Evolutionary conservation across 768 basidiomycete genomes (phyloP).

Genomic region (Paxillus involutus): DNA sequence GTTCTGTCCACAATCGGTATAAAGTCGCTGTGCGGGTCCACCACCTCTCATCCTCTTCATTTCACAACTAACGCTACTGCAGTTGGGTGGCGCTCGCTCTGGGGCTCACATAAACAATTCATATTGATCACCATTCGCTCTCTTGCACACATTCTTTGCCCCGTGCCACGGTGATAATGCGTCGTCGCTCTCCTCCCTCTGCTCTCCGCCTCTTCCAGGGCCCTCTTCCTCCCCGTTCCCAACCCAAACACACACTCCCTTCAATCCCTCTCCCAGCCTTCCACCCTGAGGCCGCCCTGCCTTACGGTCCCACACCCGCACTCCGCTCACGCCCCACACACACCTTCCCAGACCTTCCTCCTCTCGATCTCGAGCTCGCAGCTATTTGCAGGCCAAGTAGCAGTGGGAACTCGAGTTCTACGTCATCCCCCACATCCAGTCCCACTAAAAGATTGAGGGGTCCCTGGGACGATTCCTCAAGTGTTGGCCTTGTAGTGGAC

Average conservation of each 20-base stretch:
- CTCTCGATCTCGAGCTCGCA: slow-evolving; percentile 21
- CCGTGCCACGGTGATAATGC: slow-evolving; percentile 39
- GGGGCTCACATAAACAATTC: neutral
- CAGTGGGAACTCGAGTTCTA: slow-evolving; percentile 7
- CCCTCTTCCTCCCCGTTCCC: slow-evolving; percentile 59
- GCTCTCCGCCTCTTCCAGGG: slow-evolving; percentile 62
- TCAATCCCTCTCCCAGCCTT: slow-evolving; percentile 60
- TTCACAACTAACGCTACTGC: neutral
- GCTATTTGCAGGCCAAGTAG: slow-evolving; percentile 15
- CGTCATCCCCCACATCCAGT: slow-evolving; percentile 17
- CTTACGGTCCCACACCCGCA: slow-evolving; percentile 18
- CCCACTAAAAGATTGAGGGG: slow-evolving; percentile 37
- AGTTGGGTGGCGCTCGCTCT: neutral
- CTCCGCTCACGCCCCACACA: slow-evolving; percentile 13
- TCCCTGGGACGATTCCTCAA: slow-evolving; percentile 60
- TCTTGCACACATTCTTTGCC: neutral
- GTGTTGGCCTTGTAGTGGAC: slow-evolving; percentile 42
- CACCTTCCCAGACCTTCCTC: slow-evolving; percentile 22
- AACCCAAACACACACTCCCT: slow-evolving; percentile 66
- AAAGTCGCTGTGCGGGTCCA: neutral
- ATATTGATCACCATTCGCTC: neutral
- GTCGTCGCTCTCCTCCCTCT: slow-evolving; percentile 67
- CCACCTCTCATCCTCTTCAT: neutral
- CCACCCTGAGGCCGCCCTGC: slow-evolving; percentile 30
- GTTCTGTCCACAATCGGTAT: neutral